Evolutionary conservation across 495 filamentous ascomycete species (phyloP), one percentile per base, ranked within the genome.

Genomic region (Thozetella sp.): DNA sequence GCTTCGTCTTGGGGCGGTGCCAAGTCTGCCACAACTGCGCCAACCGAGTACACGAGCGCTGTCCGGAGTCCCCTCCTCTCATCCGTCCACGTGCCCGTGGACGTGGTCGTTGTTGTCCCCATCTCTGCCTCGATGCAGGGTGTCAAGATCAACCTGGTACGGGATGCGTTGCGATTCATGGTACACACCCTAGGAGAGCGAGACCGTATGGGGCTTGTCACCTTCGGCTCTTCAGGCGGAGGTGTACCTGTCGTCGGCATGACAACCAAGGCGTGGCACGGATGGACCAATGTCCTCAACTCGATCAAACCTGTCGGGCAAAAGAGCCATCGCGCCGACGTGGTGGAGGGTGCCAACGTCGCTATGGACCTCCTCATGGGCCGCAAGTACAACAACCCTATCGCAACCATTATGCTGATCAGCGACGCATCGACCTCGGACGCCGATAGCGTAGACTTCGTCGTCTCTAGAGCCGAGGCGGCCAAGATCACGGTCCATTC

Each of bases 311-410:
- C 96, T 0, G 92, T 96, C 12, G 94, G 93, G 43, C 95, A 97
- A 74, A 98, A 97, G 82, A 97, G 91, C 69, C 87, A 97, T 63
- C 90, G 96, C 19, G 93, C 94, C 2, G 95, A 99, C 74, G 95
- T 97, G 2, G 95, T 99, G 4, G 95, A 99, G 65, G 95, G 95
- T 56, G 94, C 95, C 34, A 99, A 99, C 68, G 93, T 98, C 46
- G 95, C 95, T 48, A 98, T 99, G 95, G 95, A 99, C 71, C 79
- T 99, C 43, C 82, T 99, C 48, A 99, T 99, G 95, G 92, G 97
- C 71, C 89, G 95, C 62, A 97, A 97, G 74, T 91, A 93, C 62
- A 93, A 89, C 72, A 99, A 99, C 68, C 95, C 95, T 2, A 87
- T 99, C 53, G 95, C 96, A 15, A 96, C 92, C 10, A 99, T 99